Evolutionary conservation across 352 stramenopile species (phyloP).

Genomic region (Aphanomyces astaci): DNA sequence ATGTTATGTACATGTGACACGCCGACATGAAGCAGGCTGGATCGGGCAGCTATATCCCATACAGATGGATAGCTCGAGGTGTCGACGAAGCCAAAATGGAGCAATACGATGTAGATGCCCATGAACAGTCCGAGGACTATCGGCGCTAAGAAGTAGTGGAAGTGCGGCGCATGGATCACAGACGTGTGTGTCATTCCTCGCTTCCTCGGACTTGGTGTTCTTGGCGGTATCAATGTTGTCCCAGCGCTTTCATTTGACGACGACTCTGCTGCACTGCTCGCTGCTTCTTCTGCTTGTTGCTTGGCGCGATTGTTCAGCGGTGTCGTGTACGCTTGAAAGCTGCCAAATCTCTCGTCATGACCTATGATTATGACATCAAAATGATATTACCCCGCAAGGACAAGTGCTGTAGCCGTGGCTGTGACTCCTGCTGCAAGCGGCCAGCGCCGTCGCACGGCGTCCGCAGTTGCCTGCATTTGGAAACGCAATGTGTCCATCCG

Average conservation of each 20-base stretch:
- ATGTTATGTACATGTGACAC: not conserved
- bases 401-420: constrained; percentile 3
- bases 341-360: not conserved
- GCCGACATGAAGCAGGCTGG: not conserved
- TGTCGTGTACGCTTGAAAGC: not conserved
- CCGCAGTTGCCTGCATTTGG: not conserved
- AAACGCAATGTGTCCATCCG: not conserved
- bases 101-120: not conserved
- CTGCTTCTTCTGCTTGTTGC: not conserved
- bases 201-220: not conserved
- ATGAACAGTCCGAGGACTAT: not conserved
- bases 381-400: not conserved
- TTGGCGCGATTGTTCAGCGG: not conserved
- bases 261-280: not conserved
- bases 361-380: not conserved
- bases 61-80: not conserved
- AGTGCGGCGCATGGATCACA: not conserved
- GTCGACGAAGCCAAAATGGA: constrained; percentile 8
- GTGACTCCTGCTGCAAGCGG: constrained; percentile 9
- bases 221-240: not conserved
- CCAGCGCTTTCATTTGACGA: not conserved
- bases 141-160: constrained; percentile 1
- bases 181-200: not conserved
- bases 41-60: not conserved
- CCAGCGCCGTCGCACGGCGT: constrained; percentile 5